Conservation (phyloP, 73 alveolate genomes). For the Blepharisma stoltei region DNA sequence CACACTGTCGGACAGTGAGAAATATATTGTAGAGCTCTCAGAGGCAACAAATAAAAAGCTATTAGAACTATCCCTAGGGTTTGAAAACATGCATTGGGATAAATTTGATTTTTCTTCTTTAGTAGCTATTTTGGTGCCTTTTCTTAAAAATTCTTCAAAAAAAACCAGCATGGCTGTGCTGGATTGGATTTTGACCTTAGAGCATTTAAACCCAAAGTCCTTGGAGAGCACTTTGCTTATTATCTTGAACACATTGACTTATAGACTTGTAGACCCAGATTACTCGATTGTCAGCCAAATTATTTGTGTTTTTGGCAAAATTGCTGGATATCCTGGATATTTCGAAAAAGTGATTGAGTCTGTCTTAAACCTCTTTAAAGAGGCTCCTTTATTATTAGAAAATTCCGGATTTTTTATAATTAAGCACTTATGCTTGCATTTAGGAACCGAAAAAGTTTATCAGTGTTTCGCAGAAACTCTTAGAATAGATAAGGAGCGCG, state of each 20-base stretch:
- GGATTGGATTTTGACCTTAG: constrained; percentile 9
- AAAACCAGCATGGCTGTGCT: neutral
- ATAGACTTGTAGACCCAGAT: neutral
- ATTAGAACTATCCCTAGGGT: neutral
- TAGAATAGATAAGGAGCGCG: neutral
- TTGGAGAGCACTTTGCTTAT: neutral
- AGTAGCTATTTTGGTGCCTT: neutral
- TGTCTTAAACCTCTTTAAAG: constrained; percentile 5
- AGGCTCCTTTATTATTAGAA: neutral
- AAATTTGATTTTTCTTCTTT: neutral
- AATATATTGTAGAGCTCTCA: neutral
- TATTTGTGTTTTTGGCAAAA: constrained; percentile 20
- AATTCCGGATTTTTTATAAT: neutral
- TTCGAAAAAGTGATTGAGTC: constrained; percentile 9
- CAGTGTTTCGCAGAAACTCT: neutral
- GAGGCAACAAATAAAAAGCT: neutral
- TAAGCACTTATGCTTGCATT: neutral
- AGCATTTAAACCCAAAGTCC: neutral
- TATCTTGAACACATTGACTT: neutral
- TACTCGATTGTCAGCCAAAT: neutral
- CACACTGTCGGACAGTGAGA: neutral
- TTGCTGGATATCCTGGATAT: constrained; percentile 27
- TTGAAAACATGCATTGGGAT: neutral
- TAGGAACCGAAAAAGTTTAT: constrained; percentile 15
- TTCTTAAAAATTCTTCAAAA: neutral